Conservation (phyloP, 1,139 yeast genomes). For the Candida glucosophila region DNA sequence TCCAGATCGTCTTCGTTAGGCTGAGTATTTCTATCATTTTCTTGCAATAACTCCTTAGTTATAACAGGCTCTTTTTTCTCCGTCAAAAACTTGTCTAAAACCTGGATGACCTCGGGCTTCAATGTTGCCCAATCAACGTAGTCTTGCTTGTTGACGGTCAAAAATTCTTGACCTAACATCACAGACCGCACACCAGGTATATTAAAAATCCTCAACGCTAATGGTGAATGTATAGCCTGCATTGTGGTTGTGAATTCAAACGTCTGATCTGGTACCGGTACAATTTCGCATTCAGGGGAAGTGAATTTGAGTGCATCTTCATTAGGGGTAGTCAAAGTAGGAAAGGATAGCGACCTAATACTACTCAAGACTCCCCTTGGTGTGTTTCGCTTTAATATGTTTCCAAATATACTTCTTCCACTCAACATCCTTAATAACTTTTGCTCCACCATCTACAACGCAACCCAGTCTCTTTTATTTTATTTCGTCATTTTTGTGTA, state of each 20-base stretch:
- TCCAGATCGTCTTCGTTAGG: slow-evolving; percentile 39
- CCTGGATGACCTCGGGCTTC: slow-evolving; percentile 36
- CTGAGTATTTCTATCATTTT: slow-evolving; percentile 24
- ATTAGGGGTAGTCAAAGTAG: slow-evolving; percentile 68
- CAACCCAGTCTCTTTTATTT: slow-evolving; percentile 9
- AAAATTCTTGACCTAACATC: slow-evolving; percentile 68
- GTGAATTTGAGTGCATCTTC: slow-evolving; percentile 83
- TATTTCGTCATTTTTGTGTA: background rate
- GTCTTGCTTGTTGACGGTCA: slow-evolving; percentile 40
- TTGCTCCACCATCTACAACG: too few relatives aligned
- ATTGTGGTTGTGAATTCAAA: slow-evolving; percentile 63
- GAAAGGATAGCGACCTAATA: slow-evolving; percentile 29
- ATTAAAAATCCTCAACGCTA: slow-evolving; percentile 72
- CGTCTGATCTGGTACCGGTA: slow-evolving; percentile 60
- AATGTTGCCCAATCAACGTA: slow-evolving; percentile 39
- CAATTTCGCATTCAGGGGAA: slow-evolving; percentile 34
- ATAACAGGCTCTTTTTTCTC: slow-evolving; percentile 38
- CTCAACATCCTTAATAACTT: too few relatives aligned
- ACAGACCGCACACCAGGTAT: slow-evolving; percentile 80
- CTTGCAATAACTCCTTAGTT: slow-evolving; percentile 37
- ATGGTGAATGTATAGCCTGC: slow-evolving; percentile 68
- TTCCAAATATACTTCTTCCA: too few relatives aligned
- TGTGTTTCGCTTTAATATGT: too few relatives aligned
- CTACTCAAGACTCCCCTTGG: too few relatives aligned
- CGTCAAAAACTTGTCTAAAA: slow-evolving; percentile 30